Base-by-base conservation (phyloP, 2,329 filamentous ascomycete species). In the Penicillium sp. region DNA sequence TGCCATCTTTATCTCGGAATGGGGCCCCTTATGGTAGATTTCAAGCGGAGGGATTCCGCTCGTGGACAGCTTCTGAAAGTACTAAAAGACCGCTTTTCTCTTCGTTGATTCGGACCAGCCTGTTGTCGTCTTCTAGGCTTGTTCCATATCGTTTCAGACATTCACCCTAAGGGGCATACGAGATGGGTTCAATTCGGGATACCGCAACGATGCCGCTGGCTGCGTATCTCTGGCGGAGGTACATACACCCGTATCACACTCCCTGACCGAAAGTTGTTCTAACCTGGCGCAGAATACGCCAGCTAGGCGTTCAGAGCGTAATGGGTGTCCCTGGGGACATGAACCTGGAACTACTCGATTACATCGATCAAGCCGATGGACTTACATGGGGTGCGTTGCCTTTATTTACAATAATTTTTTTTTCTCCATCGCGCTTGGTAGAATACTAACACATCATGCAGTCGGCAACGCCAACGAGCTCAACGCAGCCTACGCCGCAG, bases 341-440 rank as follows among this genome's bases (percentile, higher is more conserved):
- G 57, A 60, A 60, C 48, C 57, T 60, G 4, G 57, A 60, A 19
- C 49, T 60, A 15, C 51, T 60, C 17, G 57, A 60, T 60, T 48
- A 60, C 49, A 54, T 60, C 48, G 45, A 60, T 35, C 23, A 47
- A 5, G 50, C 54, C 17, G 44, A 53, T 3, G 57, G 57, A 2
- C 29, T 60, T 21, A n/a, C 19, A 23, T 60, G 57, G 57, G 49
- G 57, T 47, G 17, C 35, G 19, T 58, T 21, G 21, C 21, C 21
- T 21, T 21, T 21, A 21, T 21, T 21, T 21, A 21, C 21, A 21
- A 21, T 21, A 21, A 21, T 21, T 21, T 21, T 21, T 21, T 21
- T 21, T 21, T 21, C 21, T 2, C 21, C 21, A 21, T 21, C 21
- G 2, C 1, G 21, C 21, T 2, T 21, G 21, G 21, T 21, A 21